Percentiles rank a stretch among this genome's conserved stretches.
Evolutionary conservation across 805 yeast genomes (phyloP).

Genomic region (Sungouiella thailandica): DNA sequence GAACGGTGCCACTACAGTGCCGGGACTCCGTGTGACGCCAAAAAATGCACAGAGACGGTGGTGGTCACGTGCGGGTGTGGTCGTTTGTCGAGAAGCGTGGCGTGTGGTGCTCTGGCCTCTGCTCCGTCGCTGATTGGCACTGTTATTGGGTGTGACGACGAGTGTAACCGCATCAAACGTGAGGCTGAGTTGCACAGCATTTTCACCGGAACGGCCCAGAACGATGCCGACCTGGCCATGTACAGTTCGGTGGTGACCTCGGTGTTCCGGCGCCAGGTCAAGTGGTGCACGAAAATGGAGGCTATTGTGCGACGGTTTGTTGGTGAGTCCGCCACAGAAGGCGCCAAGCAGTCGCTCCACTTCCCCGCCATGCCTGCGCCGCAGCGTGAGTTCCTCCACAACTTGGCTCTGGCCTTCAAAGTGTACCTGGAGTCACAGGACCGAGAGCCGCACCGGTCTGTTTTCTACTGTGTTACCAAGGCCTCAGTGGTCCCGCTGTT

Average conservation of each 20-base stretch:
- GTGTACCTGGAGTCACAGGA: constrained; percentile 73
- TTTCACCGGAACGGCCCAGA: constrained; percentile 30
- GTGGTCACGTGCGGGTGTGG: constrained; percentile 63
- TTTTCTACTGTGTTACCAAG: constrained; percentile 47
- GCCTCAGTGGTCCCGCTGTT: constrained; percentile 36
- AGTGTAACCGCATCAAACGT: constrained; percentile 58
- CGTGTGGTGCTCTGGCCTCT: constrained; percentile 53
- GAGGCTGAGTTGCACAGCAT: constrained; percentile 62
- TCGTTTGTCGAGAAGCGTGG: constrained; percentile 37
- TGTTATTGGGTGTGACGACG: constrained; percentile 59
- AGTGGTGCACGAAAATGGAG: constrained; percentile 71
- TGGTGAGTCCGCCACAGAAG: constrained; percentile 20
- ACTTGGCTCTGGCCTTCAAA: constrained; percentile 54
- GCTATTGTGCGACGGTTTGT: constrained; percentile 45
- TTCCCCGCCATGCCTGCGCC: constrained; percentile 71
- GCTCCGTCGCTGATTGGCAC: constrained; percentile 31
- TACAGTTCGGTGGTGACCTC: constrained; percentile 45
- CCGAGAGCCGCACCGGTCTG: constrained; percentile 73
- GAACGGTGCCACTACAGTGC: constrained; percentile 58
- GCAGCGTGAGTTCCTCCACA: constrained; percentile 69
- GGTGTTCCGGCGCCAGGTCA: constrained; percentile 49
- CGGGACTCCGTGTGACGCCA: constrained; percentile 42
- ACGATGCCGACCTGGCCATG: constrained; percentile 20
- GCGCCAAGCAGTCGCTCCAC: constrained; percentile 39
- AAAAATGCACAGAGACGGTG: constrained; percentile 49